Conservation (phyloP, 805 yeast genomes). For the Kazachstania viticola region DNA sequence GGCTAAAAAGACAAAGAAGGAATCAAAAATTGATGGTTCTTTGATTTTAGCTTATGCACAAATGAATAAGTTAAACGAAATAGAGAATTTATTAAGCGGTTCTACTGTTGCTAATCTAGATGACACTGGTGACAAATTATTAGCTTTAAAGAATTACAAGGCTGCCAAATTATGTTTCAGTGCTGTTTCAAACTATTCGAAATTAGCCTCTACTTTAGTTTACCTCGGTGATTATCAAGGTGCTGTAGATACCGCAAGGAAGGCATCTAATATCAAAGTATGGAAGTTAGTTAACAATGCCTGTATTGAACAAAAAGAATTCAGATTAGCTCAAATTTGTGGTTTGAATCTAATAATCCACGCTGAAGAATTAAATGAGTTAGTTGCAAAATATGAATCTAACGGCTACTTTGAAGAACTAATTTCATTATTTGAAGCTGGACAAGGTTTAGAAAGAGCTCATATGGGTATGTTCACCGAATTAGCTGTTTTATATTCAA, state of each 20-base stretch:
- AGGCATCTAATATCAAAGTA: constrained; percentile 84
- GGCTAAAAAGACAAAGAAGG: constrained; percentile 89
- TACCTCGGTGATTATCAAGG: constrained; percentile 85
- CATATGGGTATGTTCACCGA: constrained; percentile 99
- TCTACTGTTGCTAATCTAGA: constrained; percentile 92
- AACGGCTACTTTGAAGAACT: constrained; percentile 88
- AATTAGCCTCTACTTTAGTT: constrained; percentile 92
- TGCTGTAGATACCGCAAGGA: constrained; percentile 98
- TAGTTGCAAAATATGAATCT: constrained; percentile 77
- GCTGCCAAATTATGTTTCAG: constrained; percentile 87
- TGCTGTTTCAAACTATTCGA: constrained; percentile 85
- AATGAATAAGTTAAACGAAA: constrained; percentile 61
- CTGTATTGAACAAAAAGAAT: constrained; percentile 88
- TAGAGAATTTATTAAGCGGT: constrained; percentile 72
- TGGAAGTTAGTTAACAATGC: constrained; percentile 98
- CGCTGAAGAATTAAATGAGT: constrained; percentile 90
- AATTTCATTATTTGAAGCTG: constrained; percentile 87
- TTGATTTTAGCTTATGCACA: constrained; percentile 79
- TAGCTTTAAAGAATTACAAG: constrained; percentile 68
- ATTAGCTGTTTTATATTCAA: constrained; percentile 80
- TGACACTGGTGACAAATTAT: constrained; percentile 81
- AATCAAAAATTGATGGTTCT: constrained; percentile 88
- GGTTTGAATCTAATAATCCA: constrained; percentile 94
- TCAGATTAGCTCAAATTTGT: constrained; percentile 95
- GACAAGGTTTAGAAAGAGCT: constrained; percentile 93